Percentiles rank a stretch among this genome's conserved stretches.
phyloP scores from a whole-genome alignment of 1,284 basidiomycete species.

The Cryptococcus sp. region DNA sequence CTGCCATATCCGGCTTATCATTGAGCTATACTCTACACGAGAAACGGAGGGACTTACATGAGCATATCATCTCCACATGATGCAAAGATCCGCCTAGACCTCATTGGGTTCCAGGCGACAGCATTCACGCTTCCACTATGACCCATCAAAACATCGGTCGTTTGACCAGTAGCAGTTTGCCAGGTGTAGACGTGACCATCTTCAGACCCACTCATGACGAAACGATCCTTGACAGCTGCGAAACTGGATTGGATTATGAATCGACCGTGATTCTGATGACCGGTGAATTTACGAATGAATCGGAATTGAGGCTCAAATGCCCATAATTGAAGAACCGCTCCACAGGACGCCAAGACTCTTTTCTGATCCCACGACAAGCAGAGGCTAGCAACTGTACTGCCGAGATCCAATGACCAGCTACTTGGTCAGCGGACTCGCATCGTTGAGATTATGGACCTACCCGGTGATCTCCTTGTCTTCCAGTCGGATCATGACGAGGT shows the following conservation, averaged over 20 bases:
- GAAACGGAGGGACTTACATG: slow-evolving; percentile 49
- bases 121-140: slow-evolving; percentile 89
- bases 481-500: slow-evolving; percentile 31
- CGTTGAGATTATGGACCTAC: slow-evolving; percentile 15
- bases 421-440: background rate
- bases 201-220: slow-evolving; percentile 93
- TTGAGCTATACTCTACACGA: background rate
- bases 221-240: slow-evolving; percentile 84
- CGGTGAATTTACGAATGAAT: slow-evolving; percentile 72
- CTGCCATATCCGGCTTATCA: slow-evolving; percentile 28
- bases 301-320: slow-evolving; percentile 62
- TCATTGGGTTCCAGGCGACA: slow-evolving; percentile 87
- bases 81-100: slow-evolving; percentile 81
- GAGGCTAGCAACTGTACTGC: slow-evolving; percentile 75
- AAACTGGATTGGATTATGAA: slow-evolving; percentile 91
- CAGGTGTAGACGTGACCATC: slow-evolving; percentile 91
- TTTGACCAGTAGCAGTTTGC: slow-evolving; percentile 78
- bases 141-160: slow-evolving; percentile 77
- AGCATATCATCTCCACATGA: slow-evolving; percentile 83
- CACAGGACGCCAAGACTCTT: slow-evolving; percentile 79
- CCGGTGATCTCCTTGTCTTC: slow-evolving; percentile 35
- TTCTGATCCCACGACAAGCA: slow-evolving; percentile 82
- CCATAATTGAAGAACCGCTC: slow-evolving; percentile 82
- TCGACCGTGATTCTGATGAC: slow-evolving; percentile 65
- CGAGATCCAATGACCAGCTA: slow-evolving; percentile 26